Base-by-base conservation (phyloP, 805 yeast species). In the Metschnikowia vanudenii region DNA sequence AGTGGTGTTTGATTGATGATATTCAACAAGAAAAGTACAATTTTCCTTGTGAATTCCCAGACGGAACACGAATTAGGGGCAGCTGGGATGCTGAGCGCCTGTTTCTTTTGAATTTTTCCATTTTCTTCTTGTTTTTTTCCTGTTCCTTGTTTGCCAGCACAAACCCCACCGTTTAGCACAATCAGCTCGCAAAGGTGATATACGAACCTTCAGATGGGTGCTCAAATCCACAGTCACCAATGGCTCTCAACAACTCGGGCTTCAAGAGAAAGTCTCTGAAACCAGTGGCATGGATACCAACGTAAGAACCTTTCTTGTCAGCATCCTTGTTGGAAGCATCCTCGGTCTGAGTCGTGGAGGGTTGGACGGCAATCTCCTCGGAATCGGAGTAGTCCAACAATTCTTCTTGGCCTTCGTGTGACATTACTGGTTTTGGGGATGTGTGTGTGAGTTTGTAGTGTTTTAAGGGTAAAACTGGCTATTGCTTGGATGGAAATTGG, bases 341-440 rank as follows among this genome's bases (percentile, higher is more conserved):
- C 45, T 64, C 70, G 53, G 81, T 64, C 63, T 80, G 79, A 56
- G 79, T 80, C 49, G 66, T 56, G 47, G 70, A 58, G 58, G 74
- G 62, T 58, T 71, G 71, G 58, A 85, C 88, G 61, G 88, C 84
- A 69, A 88, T 85, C 71, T 94, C 98, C 76, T 92, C 99, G 69
- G 95, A 87, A 69, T 94, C 99, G 68, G 97, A 91, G 83, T 94
- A 94, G 71, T 94, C 99, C 74, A 94, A 84, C 68, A 94, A 82
- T 80, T 94, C 99, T 87, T 94, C 99, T 86, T 92, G 98, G 65
- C 94, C 95, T 80, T 87, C 95, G 85, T 88, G 87, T 47, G 96
- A 88, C 96, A 88, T 87, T 34, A 13, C 24, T 55, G 31, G 18
- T 36, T 41, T 39, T 22, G 17, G 30, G n/a, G 31, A 11, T 20